A percentile compares a stretch with the other conserved stretches of the same genome.
These are phyloP conservation scores for Salix caprea DNA, from an alignment of 345 rosid genomes.

Conservation along the genomic window DNA sequence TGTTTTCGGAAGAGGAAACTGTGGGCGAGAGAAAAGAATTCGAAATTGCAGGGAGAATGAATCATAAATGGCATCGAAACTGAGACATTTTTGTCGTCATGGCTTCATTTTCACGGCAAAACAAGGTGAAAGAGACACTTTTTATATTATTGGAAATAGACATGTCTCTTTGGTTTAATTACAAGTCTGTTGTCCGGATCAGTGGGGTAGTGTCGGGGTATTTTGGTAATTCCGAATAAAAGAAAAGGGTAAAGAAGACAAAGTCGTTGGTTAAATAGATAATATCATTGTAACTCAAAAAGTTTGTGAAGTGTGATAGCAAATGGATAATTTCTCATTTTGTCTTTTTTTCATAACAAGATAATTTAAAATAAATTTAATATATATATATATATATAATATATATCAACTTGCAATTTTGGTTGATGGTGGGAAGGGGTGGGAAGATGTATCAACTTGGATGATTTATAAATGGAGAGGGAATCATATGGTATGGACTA, in stretches of 20 bases:
- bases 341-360: too few relatives aligned
- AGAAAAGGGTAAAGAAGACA: neutral
- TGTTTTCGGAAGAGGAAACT: neutral
- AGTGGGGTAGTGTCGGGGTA: neutral
- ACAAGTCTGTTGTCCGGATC: neutral
- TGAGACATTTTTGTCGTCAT: neutral
- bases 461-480: too few relatives aligned
- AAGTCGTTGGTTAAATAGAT: neutral
- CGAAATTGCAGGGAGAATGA: constrained; percentile 18
- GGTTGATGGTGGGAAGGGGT: too few relatives aligned
- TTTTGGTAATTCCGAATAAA: neutral
- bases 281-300: too few relatives aligned
- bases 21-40: neutral
- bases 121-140: neutral
- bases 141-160: neutral
- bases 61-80: constrained; percentile 4
- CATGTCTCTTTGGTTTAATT: neutral
- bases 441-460: too few relatives aligned
- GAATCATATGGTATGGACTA: too few relatives aligned
- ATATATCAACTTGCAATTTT: too few relatives aligned
- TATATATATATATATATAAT: too few relatives aligned
- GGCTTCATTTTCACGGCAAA: constrained; percentile 30
- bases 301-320: too few relatives aligned
- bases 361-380: too few relatives aligned
- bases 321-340: too few relatives aligned